Base-by-base conservation (phyloP, 345 rosid species). In the Gossypium australe region DNA sequence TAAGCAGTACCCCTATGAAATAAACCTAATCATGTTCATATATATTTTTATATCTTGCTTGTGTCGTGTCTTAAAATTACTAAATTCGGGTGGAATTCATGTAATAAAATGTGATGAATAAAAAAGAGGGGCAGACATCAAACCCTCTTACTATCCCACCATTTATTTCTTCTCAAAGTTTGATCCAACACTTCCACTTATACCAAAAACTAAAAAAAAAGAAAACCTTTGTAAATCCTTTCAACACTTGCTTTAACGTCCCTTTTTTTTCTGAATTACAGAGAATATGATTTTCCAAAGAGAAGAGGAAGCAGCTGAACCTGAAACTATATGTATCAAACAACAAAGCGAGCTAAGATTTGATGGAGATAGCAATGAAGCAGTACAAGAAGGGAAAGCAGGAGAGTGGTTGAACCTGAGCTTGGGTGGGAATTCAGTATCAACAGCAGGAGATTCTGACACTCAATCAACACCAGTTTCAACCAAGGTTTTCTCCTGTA, bases 391-490 rank as follows among this genome's bases (percentile, higher is more conserved):
- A 9, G 67, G 73, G 45, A 79, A 76, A 64, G 82, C 70, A 75
- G 84, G 74, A 59, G 85, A 82, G 83, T 90, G 93, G 95, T 82
- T 90, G 79, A 88, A 84, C 74, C 82, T 90, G 70, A 88, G 88
- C 80, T 74, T 88, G 71, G 90, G 91, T 62, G 81, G 79, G 67
- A 78, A 79, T 77, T 74, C 83, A 45, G 10, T 70, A 62, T 82
- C 89, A 64, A 78, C 82, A 64, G 84, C 80, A 43, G 87, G 83
- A 56, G 87, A 82, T 41, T 67, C 69, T 48, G 88, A 58, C 45
- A 53, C 75, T 5, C 81, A 68, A 53, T 24, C 80, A 24, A 80
- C 80, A 59, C 84, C 90, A 12, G 62, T 53, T 76, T 66, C 88
- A 4, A 60, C 85, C 58, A 88, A 84, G 75, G 77, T 87, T 73